Evolutionary conservation across 352 stramenopile species (phyloP), one percentile per base, ranked within the genome.

Genomic region (Phytophthora pluvialis): DNA sequence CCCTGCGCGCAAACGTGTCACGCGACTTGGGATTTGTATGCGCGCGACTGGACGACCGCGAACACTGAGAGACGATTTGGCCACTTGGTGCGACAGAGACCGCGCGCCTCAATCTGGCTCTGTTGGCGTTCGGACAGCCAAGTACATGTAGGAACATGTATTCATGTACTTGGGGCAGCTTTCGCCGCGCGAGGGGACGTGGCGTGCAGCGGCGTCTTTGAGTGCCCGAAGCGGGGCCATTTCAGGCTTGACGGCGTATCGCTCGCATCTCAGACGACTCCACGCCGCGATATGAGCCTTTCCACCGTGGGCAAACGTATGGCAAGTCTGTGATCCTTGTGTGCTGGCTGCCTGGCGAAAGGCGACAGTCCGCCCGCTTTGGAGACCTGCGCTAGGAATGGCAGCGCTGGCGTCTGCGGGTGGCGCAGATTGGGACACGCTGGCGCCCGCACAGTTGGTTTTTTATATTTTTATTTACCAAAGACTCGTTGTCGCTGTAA

Each of bases 21-120:
- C 29, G 28, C 8, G 10, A 64, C 56, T 64, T 64, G 57, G 0
- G 26, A 2, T 39, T 51, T 60, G 58, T 58, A 64, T 45, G 9
- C 0, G 10, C 2, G 11, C 57, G 47, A 64, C 46, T 45, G 46
- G 46, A 51, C 57, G 39, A 64, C 45, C 32, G 29, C 33, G 29
- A 64, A 43, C 6, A 21, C 16, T 43, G 26, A 55, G 42, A 42
- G 35, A 13, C 16, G 40, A 54, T 59, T 59, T 67, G 42, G 33
- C 48, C 32, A 42, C 28, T 45, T 47, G 28, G 28, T 18, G 10
- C 10, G 10, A 28, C 29, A 68, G 43, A 67, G 43, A 56, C 50
- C 2, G 28, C 3, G 18, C 26, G 8, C 12, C 21, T 40, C 1
- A 38, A 51, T 45, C 60, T 47, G 51, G 36, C 51, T 64, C 39